Conservation (phyloP, 2,329 filamentous ascomycete species). For the Colletotrichum orbiculare region DNA sequence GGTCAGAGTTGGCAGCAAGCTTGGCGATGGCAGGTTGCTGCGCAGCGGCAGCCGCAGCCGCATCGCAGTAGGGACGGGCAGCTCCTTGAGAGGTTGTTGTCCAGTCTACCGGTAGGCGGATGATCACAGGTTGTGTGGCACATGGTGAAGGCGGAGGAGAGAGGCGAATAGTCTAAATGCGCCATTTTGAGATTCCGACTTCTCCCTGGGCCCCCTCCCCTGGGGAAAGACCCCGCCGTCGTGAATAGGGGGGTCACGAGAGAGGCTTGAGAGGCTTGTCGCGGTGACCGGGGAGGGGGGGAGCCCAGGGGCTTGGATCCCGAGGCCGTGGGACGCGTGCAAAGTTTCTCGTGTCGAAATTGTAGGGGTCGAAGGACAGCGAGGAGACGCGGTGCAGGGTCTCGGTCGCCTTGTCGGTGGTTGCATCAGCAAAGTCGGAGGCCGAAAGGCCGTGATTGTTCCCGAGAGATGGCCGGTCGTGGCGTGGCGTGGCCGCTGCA, state of each 20-base stretch:
- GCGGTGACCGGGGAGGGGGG: slow-evolving; percentile 15
- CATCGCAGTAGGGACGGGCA: too few species aligned
- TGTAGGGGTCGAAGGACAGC: slow-evolving; percentile 9
- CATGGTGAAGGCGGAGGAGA: slow-evolving; percentile 15
- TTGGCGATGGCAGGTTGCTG: not conserved
- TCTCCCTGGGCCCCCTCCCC: slow-evolving; percentile 12
- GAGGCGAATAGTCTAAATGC: slow-evolving; percentile 10
- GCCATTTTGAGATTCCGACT: slow-evolving; percentile 30
- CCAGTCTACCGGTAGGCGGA: not conserved
- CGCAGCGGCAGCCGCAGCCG: too few species aligned
- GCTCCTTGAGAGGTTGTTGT: too few species aligned
- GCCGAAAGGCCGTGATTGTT: slow-evolving; percentile 35
- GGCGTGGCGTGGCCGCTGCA: not conserved
- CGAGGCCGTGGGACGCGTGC: slow-evolving; percentile 3
- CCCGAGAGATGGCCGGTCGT: slow-evolving; percentile 16
- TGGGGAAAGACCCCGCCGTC: slow-evolving; percentile 1
- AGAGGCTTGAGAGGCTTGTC: not conserved
- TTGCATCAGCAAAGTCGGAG: slow-evolving; percentile 25
- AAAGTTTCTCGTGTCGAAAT: slow-evolving; percentile 12
- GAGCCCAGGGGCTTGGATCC: slow-evolving; percentile 13
- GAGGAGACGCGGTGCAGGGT: slow-evolving; percentile 3
- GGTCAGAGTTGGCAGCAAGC: not conserved
- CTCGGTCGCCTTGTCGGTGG: slow-evolving; percentile 14
- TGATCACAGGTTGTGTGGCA: not conserved
- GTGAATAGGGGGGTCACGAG: slow-evolving; percentile 27